Percentiles rank a stretch among this genome's conserved stretches.
phyloP scores from a whole-genome alignment of 495 filamentous ascomycete genomes.

The Xylaria telfairii region DNA sequence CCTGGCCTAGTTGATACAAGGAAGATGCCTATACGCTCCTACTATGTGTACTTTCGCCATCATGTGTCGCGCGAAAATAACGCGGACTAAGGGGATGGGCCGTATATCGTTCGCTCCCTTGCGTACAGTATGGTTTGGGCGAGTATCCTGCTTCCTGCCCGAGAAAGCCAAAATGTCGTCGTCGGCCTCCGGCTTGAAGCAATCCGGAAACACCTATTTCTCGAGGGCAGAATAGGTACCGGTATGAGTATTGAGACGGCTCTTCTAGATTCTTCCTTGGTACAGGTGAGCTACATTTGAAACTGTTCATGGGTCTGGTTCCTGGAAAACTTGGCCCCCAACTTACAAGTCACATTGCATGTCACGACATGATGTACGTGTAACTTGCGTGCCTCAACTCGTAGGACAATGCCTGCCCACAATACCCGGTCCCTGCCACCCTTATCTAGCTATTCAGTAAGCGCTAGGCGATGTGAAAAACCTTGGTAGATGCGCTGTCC shows the following conservation, averaged over 20 bases:
- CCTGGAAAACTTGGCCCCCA: slow-evolving; percentile 14
- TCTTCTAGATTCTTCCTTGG: background rate
- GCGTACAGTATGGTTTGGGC: background rate
- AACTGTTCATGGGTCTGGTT: background rate
- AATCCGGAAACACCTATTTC: background rate
- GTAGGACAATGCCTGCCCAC: slow-evolving; percentile 20
- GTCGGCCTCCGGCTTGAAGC: background rate
- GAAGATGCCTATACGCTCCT: background rate
- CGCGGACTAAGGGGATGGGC: background rate
- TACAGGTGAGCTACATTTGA: background rate
- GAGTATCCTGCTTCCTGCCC: background rate
- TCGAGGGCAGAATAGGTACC: background rate
- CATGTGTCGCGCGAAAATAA: background rate
- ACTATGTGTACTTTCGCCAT: background rate
- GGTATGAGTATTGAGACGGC: background rate
- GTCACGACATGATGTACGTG: slow-evolving; percentile 34
- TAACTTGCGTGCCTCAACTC: slow-evolving; percentile 33
- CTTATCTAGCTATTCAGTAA: slow-evolving; percentile 5
- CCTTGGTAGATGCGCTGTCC: slow-evolving; percentile 8
- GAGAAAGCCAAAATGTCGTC: background rate
- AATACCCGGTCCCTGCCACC: background rate
- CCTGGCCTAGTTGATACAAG: background rate
- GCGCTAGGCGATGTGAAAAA: slow-evolving; percentile 6
- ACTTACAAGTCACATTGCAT: slow-evolving; percentile 19
- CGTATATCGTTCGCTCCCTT: background rate